Conservation (phyloP, 345 rosid species). For the Cardamine chenopodiifolia region DNA sequence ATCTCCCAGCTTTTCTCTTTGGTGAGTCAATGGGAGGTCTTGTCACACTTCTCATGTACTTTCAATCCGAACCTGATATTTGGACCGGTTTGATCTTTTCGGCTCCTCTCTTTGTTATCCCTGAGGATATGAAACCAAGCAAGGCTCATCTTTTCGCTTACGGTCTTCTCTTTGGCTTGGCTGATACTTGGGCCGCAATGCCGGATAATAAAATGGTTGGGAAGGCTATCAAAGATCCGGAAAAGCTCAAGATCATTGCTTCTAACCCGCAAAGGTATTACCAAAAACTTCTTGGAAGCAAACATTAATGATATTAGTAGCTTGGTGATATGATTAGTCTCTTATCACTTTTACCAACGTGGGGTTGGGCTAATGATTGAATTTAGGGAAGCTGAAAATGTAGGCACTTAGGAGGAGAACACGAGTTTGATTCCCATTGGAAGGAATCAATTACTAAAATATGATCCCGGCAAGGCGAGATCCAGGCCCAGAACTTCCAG, state of each 20-base stretch:
- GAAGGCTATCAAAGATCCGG: slow-evolving; percentile 79
- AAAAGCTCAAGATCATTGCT: slow-evolving; percentile 79
- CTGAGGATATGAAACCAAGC: slow-evolving; percentile 88
- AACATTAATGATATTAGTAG: not conserved
- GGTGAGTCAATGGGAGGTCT: slow-evolving; percentile 98
- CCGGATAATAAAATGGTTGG: slow-evolving; percentile 89
- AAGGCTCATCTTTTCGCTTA: slow-evolving; percentile 65
- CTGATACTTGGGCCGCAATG: slow-evolving; percentile 96
- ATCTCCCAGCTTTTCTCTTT: slow-evolving; percentile 75
- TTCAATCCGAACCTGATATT: slow-evolving; percentile 70
- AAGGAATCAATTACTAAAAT: too few relatives aligned
- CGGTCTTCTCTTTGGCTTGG: slow-evolving; percentile 82
- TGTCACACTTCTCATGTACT: slow-evolving; percentile 84
- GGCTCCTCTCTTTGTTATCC: slow-evolving; percentile 91
- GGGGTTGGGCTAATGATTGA: too few relatives aligned
- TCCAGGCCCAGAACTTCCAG: too few relatives aligned
- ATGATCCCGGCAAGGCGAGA: too few relatives aligned
- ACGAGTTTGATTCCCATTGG: too few relatives aligned
- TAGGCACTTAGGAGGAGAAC: too few relatives aligned
- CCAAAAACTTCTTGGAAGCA: slow-evolving; percentile 52
- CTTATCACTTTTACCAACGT: not conserved
- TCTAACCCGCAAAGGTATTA: slow-evolving; percentile 76
- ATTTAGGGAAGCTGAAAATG: too few relatives aligned
- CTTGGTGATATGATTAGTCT: not conserved
- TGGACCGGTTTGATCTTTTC: slow-evolving; percentile 97